These are phyloP conservation scores for Cordyceps tenuipes DNA, from an alignment of 2,329 filamentous ascomycete genomes.

Conservation along the genomic window DNA sequence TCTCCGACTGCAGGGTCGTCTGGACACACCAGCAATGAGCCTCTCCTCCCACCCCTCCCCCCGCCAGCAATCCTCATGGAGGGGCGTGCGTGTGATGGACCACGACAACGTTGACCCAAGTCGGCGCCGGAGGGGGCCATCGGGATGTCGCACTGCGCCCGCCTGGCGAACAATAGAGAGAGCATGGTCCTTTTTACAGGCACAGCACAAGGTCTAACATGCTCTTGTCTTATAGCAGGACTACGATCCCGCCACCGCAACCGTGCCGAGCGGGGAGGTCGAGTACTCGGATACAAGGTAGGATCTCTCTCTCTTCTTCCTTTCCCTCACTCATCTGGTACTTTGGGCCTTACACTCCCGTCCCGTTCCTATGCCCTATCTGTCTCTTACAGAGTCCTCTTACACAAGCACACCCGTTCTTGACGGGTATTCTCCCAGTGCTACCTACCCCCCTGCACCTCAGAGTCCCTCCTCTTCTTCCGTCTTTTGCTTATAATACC, in stretches of 20 bases:
- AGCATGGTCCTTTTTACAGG: not conserved
- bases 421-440: not conserved
- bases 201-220: constrained; percentile 5
- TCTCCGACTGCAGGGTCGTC: not conserved
- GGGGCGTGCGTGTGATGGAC: constrained; percentile 5
- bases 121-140: not conserved
- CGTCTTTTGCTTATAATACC: constrained; percentile 4
- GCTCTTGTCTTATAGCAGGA: constrained; percentile 33
- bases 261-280: constrained; percentile 31
- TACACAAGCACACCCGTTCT: not conserved
- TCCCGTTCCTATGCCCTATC: not conserved
- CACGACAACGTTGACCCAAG: not conserved
- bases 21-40: constrained; percentile 7
- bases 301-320: constrained; percentile 21
- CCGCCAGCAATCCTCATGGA: not conserved
- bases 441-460: not conserved
- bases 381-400: not conserved
- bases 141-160: constrained; percentile 4
- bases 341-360: constrained; percentile 7
- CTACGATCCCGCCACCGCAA: constrained; percentile 45
- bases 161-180: constrained; percentile 4
- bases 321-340: constrained; percentile 15
- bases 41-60: not conserved
- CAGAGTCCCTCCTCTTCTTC: not conserved
- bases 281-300: constrained; percentile 46